These are phyloP conservation scores for Penicillium paradoxum DNA, from an alignment of 495 filamentous ascomycete species.

Conservation along the genomic window DNA sequence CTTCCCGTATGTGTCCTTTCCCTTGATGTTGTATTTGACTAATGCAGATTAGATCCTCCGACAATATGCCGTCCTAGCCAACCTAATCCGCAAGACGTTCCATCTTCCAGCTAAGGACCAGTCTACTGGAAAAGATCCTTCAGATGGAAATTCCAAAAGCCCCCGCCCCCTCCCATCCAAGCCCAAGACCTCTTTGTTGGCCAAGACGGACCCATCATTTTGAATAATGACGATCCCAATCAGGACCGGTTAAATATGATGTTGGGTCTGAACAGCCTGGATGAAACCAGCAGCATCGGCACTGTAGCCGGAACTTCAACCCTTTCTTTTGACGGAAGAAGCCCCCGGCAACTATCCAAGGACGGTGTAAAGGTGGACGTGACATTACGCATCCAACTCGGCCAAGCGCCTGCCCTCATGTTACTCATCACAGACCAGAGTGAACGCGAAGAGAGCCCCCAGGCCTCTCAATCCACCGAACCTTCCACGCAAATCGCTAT, in stretches of 20 bases:
- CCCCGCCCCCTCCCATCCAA: not conserved
- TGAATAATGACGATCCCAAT: slow-evolving; percentile 42
- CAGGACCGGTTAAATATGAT: slow-evolving; percentile 32
- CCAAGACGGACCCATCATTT: slow-evolving; percentile 19
- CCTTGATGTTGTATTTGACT: slow-evolving; percentile 1
- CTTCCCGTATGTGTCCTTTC: slow-evolving; percentile 49
- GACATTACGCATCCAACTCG: slow-evolving; percentile 42
- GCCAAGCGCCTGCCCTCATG: slow-evolving; percentile 41
- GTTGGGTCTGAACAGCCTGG: slow-evolving; percentile 13
- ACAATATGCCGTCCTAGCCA: slow-evolving; percentile 68
- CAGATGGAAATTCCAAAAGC: not conserved
- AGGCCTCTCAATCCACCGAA: not conserved
- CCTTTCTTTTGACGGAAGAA: not conserved
- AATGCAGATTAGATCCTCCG: slow-evolving; percentile 47
- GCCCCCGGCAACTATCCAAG: not conserved
- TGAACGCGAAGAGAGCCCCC: slow-evolving; percentile 10
- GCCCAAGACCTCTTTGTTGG: slow-evolving; percentile 1
- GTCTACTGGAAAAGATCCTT: slow-evolving; percentile 1
- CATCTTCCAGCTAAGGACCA: slow-evolving; percentile 19
- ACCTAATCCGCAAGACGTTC: slow-evolving; percentile 60
- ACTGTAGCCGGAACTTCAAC: not conserved
- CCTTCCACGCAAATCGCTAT: slow-evolving; percentile 27
- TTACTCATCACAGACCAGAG: slow-evolving; percentile 35
- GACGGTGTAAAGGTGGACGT: slow-evolving; percentile 41
- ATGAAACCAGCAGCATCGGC: not conserved